A percentile compares a stretch with the other conserved stretches of the same genome.
These are phyloP conservation scores for Sphaerostilbella broomeana DNA, from an alignment of 2,329 filamentous ascomycete genomes.

Conservation along the genomic window DNA sequence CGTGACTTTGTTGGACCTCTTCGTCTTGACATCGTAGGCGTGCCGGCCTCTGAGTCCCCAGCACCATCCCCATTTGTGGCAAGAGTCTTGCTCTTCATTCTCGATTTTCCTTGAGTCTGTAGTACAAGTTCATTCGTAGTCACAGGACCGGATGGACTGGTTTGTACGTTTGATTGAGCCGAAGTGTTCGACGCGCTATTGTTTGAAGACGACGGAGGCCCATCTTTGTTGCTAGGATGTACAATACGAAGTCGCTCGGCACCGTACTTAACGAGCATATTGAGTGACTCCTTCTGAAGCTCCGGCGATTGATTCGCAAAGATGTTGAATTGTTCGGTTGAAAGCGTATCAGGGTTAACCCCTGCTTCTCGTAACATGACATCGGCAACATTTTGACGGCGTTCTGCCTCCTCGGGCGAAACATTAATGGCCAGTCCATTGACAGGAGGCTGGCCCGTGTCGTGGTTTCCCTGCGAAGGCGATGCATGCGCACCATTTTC, in stretches of 20 bases:
- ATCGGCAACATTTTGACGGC: constrained; percentile 43
- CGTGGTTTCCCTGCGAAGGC: constrained; percentile 5
- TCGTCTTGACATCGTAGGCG: constrained; percentile 17
- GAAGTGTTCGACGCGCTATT: too few relatives aligned
- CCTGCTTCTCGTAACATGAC: constrained; percentile 39
- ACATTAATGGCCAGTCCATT: constrained; percentile 25
- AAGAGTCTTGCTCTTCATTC: not conserved
- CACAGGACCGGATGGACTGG: constrained; percentile 20
- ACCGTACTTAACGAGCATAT: constrained; percentile 51
- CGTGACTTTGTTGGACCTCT: constrained; percentile 23
- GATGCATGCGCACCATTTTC: constrained; percentile 3
- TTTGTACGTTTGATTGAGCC: constrained; percentile 15
- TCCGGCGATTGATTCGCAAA: constrained; percentile 54
- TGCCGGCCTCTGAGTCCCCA: not conserved
- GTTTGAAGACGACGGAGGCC: constrained; percentile 20
- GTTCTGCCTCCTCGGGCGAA: constrained; percentile 41
- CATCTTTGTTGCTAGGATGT: constrained; percentile 39
- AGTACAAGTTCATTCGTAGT: constrained; percentile 28
- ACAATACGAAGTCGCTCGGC: constrained; percentile 52
- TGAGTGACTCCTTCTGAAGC: constrained; percentile 47
- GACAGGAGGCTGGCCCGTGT: constrained; percentile 12
- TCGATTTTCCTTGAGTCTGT: constrained; percentile 15
- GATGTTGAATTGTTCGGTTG: constrained; percentile 50
- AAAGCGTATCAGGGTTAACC: constrained; percentile 47
- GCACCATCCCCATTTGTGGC: not conserved